Base-by-base conservation (phyloP, 2,329 filamentous ascomycete genomes). In the Diaporthe sp. region DNA sequence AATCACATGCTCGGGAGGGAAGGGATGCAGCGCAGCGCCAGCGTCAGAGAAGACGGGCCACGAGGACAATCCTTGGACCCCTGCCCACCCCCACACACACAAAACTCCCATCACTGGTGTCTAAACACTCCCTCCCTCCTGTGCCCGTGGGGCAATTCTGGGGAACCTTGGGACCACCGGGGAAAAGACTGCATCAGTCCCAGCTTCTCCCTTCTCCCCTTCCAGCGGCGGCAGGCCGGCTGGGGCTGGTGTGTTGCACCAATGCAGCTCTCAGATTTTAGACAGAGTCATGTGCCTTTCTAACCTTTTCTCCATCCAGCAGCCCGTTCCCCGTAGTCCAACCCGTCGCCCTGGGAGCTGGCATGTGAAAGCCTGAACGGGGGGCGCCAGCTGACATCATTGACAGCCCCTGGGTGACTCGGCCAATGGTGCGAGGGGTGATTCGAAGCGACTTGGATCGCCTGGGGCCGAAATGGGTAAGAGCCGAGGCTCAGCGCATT, bases 361-460 rank as follows among this genome's bases (percentile, higher is more conserved):
- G 61, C 74, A 75, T 75, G 74, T 75, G 74, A 75, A 47, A 61
- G 58, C 73, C 30, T n/a, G 53, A 27, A 30, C 39, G 17, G 59
- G 39, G 6, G 25, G 32, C 7, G 19, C 13, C 19, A 56, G 68
- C 72, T 75, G 74, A 75, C 73, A 73, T 75, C 74, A 75, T 72
- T 17, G 53, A 53, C 63, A 71, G 10, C 63, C 63, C 44, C 25
- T 66, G 63, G 44, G 19, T 17, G 44, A 27, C 51, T 44, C 44
- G 61, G 37, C 74, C 74, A 74, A 75, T 75, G 44, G 71, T 32
- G 17, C 39, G 17, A 35, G 50, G 37, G 35, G 51, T 68, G 66
- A 71, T 71, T 59, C 25, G 47, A 37, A 68, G 53, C 44, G 68
- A 13, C 15, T 15, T 8, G 47, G 32, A 9, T 68, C n/a, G 32